Base-by-base conservation (phyloP, 1,139 yeast genomes). In the Ogataea hybrid region DNA sequence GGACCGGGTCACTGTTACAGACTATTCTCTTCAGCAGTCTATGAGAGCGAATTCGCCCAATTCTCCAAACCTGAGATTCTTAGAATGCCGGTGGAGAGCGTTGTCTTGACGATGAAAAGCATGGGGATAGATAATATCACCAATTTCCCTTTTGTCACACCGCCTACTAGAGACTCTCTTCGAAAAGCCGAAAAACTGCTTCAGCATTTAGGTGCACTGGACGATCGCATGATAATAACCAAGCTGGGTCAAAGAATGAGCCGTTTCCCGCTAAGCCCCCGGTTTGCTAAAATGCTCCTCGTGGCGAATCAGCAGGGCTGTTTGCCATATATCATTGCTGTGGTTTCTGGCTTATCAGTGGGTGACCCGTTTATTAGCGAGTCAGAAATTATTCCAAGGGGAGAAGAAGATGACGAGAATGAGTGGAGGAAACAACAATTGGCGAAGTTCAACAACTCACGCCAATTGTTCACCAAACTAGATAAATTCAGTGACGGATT, bases 61-160 rank as follows among this genome's bases (percentile, higher is more conserved):
- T 92, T 92, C 54, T 75, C 94, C 18, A 73, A 70, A 43, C 98
- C 99, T 0, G 99, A 94, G 62, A 90, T 94, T 43, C 67, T 87
- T 46, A 73, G 97, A 52, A 90, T 88, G 94, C 98, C 98, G 0
- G 90, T 89, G 35, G 98, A 92, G 59, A 90, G 96, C 58, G 84
- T 92, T 16, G 95, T 92, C 0, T 69, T 94, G 51, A 86, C 85
- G 37, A 92, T 94, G 98, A 94, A 92, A 64, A 79, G 92, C 49
- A 92, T 94, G 96, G 97, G 97, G 2, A 90, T 94, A 47, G 94
- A 87, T 61, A 85, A 85, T 40, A 84, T 94, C 36, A 69, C 80
- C 21, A 92, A 92, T 57, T 94, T 94, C 70, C 98, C 98, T 34
- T 94, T 92, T 67, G 98, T 98, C 2, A 90, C 97, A 0, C 87